A percentile compares a stretch with the other conserved stretches of the same genome.
Evolutionary conservation across 140 eudicot genomes (phyloP).

Genomic region (Senecio squalidus): DNA sequence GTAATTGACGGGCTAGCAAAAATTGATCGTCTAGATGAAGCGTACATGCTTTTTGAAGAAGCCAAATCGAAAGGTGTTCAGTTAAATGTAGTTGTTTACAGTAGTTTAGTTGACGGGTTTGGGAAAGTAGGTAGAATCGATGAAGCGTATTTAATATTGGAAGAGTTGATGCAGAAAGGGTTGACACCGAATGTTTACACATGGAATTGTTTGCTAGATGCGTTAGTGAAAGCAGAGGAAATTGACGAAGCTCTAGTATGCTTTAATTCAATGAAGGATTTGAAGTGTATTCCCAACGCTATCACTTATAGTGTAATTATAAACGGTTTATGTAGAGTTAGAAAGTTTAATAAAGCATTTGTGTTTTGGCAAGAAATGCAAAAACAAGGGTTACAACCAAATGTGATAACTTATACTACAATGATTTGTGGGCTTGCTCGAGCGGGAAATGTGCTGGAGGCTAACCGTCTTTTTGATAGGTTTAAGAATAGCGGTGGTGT

Average conservation of each 20-base stretch:
- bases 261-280: conserved; percentile 80
- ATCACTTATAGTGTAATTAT: conserved; percentile 69
- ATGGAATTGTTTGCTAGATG: conserved; percentile 94
- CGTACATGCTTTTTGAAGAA: conserved; percentile 97
- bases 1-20: conserved; percentile 96
- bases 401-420: conserved; percentile 67
- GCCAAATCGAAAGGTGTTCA: conserved; percentile 68
- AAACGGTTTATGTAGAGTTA: conserved; percentile 76
- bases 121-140: conserved; percentile 94
- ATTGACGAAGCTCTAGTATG: conserved; percentile 85
- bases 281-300: conserved; percentile 60
- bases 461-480: conserved; percentile 64
- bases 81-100: conserved; percentile 68
- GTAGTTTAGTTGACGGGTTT: conserved; percentile 86
- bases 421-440: conserved; percentile 95
- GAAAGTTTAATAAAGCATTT: conserved; percentile 89
- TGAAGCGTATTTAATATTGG: conserved; percentile 90
- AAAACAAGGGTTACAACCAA: conserved; percentile 78
- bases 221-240: conserved; percentile 83
- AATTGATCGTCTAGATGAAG: conserved; percentile 93
- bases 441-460: conserved; percentile 75
- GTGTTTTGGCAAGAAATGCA: conserved; percentile 97
- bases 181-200: conserved; percentile 77
- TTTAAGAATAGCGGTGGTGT: conserved; percentile 71
- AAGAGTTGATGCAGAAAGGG: conserved; percentile 84